Evolutionary conservation across 208 protist genomes (phyloP).

Genomic region (Balamuthia mandrillaris): DNA sequence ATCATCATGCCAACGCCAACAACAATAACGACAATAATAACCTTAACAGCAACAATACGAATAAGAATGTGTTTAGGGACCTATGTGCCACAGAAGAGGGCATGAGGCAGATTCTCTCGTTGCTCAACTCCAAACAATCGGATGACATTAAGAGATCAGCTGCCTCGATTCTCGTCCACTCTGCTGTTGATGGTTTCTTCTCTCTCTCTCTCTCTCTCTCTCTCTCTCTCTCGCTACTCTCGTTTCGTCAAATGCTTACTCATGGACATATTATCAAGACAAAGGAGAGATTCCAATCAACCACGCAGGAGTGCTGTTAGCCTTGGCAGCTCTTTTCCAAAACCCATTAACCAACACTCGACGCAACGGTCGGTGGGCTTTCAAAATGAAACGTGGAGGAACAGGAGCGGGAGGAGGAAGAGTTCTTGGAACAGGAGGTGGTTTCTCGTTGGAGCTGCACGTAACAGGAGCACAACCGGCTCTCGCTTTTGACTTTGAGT

Average conservation of each 20-base stretch:
- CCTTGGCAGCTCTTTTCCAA: constrained; percentile 5
- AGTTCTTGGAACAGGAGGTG: not conserved
- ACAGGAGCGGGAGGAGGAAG: not conserved
- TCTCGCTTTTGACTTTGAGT: not conserved
- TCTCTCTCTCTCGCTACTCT: too few relatives aligned
- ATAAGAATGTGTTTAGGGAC: too few relatives aligned
- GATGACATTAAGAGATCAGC: too few relatives aligned
- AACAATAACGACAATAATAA: too few relatives aligned
- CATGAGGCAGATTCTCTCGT: too few relatives aligned
- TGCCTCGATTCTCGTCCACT: too few relatives aligned
- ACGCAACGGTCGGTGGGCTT: not conserved
- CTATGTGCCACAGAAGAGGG: too few relatives aligned
- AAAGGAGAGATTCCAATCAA: not conserved
- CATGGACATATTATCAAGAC: not conserved
- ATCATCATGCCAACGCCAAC: too few relatives aligned
- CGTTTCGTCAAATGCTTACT: not conserved
- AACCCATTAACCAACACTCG: not conserved
- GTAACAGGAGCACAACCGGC: not conserved
- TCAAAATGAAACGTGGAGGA: not conserved
- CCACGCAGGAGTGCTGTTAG: not conserved
- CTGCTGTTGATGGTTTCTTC: too few relatives aligned
- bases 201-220: too few relatives aligned
- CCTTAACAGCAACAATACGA: too few relatives aligned
- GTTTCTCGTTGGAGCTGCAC: not conserved
- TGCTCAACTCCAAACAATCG: too few relatives aligned